phyloP scores from a whole-genome alignment of 345 rosid genomes.

The Mallotus nudiflorus region DNA sequence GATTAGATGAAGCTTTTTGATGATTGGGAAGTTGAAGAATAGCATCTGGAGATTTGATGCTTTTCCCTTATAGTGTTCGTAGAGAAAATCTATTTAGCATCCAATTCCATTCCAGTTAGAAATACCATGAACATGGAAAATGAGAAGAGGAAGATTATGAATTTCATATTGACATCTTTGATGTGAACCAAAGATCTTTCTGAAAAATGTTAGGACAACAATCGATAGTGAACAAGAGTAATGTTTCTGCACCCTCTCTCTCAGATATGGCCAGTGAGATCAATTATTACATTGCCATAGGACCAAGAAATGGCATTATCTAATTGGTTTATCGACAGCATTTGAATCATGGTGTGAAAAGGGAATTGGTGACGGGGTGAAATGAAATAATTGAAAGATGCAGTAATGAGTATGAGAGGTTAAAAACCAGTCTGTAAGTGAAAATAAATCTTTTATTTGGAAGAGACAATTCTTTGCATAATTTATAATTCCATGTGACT shows the following conservation, averaged over 20 bases:
- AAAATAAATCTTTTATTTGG: neutral
- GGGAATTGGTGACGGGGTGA: slow-evolving; percentile 28
- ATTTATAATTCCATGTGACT: neutral
- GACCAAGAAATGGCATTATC: slow-evolving; percentile 24
- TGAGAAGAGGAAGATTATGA: slow-evolving; percentile 34
- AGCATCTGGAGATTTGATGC: slow-evolving; percentile 78
- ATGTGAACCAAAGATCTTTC: slow-evolving; percentile 38
- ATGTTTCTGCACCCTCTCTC: slow-evolving; percentile 21
- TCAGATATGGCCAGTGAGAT: slow-evolving; percentile 23
- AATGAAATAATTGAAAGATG: slow-evolving; percentile 36
- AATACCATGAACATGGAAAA: slow-evolving; percentile 38
- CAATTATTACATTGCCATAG: slow-evolving; percentile 11
- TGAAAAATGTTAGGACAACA: slow-evolving; percentile 29
- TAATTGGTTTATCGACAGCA: slow-evolving; percentile 33
- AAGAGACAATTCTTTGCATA: neutral
- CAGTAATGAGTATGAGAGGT: slow-evolving; percentile 25
- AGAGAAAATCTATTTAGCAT: slow-evolving; percentile 57
- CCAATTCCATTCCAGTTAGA: slow-evolving; percentile 37
- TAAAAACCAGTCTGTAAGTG: neutral
- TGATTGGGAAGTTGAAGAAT: slow-evolving; percentile 88
- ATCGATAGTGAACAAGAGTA: slow-evolving; percentile 33
- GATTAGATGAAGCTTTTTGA: too few relatives aligned
- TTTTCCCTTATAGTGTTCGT: slow-evolving; percentile 69
- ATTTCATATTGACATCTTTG: slow-evolving; percentile 30
- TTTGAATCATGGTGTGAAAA: slow-evolving; percentile 30